Percentiles rank a stretch among this genome's conserved stretches.
Conservation (phyloP, 495 filamentous ascomycete genomes). For the Pseudevernia furfuracea region DNA sequence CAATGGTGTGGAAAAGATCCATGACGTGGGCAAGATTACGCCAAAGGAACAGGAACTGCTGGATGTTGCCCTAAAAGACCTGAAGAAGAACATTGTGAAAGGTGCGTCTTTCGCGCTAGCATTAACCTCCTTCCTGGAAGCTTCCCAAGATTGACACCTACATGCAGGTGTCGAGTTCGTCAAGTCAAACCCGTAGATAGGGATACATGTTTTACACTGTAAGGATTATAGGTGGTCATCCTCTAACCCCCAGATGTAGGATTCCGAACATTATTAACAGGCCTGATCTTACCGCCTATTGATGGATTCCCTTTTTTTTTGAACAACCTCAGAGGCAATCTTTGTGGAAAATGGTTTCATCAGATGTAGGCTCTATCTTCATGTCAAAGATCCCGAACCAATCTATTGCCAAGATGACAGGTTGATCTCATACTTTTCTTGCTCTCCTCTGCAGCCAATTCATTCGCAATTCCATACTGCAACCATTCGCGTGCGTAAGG, state of each 20-base stretch:
- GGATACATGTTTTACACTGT: not conserved
- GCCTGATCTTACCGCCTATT: not conserved
- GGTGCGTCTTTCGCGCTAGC: conserved; percentile 29
- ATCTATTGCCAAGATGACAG: not conserved
- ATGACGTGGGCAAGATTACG: conserved; percentile 71
- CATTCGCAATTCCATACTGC: not conserved
- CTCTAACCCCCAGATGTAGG: not conserved
- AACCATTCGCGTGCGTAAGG: not conserved
- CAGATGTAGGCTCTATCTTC: not conserved
- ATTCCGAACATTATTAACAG: not conserved
- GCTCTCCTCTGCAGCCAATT: not conserved
- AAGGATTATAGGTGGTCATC: not conserved
- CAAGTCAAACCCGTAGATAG: conserved; percentile 55
- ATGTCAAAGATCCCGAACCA: not conserved
- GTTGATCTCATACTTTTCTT: not conserved
- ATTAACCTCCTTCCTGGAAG: conserved; percentile 15
- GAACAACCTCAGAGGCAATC: not conserved
- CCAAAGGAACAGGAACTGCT: conserved; percentile 83
- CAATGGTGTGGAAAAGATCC: conserved; percentile 90
- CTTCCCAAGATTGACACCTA: conserved; percentile 12
- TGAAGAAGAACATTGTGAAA: conserved; percentile 85
- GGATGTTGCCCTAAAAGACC: conserved; percentile 71
- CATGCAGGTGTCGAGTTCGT: conserved; percentile 52
- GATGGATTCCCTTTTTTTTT: not conserved
- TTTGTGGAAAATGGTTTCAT: not conserved